Conservation (phyloP, 768 basidiomycete genomes). For the Leucocoprinus sp. region DNA sequence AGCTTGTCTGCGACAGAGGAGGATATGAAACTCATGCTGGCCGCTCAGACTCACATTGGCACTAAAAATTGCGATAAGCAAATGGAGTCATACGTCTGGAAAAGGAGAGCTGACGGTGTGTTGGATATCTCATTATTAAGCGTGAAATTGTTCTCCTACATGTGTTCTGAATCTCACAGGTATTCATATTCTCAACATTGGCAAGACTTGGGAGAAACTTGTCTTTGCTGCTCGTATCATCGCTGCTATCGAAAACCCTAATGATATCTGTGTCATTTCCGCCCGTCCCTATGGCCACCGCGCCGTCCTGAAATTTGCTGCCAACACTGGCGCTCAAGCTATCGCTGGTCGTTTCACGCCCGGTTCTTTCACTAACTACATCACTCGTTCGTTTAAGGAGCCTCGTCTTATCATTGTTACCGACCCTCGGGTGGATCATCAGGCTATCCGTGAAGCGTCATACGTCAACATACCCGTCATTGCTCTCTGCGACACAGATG, state of each 20-base stretch:
- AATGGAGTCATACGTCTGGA: constrained; percentile 98
- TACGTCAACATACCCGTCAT: constrained; percentile 99
- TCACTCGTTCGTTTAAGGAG: constrained; percentile 99
- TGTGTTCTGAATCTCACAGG: constrained; percentile 46
- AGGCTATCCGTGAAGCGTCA: constrained; percentile 99
- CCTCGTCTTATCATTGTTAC: constrained; percentile 97
- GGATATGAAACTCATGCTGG: constrained; percentile 91
- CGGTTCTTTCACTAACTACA: constrained; percentile 99
- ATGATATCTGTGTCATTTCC: constrained; percentile 96
- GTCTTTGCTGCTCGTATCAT: constrained; percentile 97
- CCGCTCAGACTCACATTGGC: constrained; percentile 95
- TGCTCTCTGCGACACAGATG: constrained; percentile 97
- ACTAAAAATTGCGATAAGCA: constrained; percentile 99
- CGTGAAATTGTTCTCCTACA: neutral
- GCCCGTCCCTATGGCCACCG: constrained; percentile 99
- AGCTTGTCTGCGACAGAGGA: constrained; percentile 92
- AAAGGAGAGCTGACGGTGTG: constrained; percentile 90
- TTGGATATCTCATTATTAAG: constrained; percentile 8
- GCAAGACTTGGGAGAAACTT: constrained; percentile 99
- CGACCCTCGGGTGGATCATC: constrained; percentile 99
- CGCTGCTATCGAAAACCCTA: constrained; percentile 95
- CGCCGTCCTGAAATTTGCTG: constrained; percentile 96
- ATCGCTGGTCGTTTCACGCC: constrained; percentile 99
- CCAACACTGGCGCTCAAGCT: constrained; percentile 96
- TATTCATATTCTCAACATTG: constrained; percentile 95